Percentiles rank a stretch among this genome's conserved stretches.
Evolutionary conservation across 1,284 basidiomycete genomes (phyloP).

Genomic region (Sphagnurus paluster): DNA sequence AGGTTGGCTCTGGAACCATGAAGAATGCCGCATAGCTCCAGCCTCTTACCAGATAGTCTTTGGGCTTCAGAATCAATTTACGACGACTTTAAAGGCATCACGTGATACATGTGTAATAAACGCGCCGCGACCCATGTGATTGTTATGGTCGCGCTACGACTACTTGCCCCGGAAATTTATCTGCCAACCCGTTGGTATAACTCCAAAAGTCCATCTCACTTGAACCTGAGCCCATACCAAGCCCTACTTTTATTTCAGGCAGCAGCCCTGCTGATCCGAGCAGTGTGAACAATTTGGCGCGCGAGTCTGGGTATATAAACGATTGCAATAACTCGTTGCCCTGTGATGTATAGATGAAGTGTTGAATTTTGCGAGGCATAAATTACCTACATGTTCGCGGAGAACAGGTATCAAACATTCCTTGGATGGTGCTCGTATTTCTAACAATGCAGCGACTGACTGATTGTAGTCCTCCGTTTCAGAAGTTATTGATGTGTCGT

Average conservation of each 20-base stretch:
- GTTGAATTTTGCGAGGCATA: background rate
- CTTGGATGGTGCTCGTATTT: constrained; percentile 31
- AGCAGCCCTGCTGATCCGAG: constrained; percentile 47
- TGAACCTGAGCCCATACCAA: constrained; percentile 30
- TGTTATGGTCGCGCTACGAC: background rate
- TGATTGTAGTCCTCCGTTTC: constrained; percentile 23
- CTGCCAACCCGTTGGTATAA: constrained; percentile 34
- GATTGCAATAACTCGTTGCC: constrained; percentile 51
- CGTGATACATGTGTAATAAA: constrained; percentile 1
- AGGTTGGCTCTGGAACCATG: constrained; percentile 41
- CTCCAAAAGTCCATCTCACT: constrained; percentile 55
- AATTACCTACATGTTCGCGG: constrained; percentile 54
- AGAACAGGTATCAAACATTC: constrained; percentile 52
- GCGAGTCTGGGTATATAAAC: constrained; percentile 73
- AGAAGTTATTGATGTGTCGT: constrained; percentile 31
- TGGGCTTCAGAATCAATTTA: no score
- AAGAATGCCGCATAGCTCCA: constrained; percentile 10
- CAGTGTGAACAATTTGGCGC: constrained; percentile 58
- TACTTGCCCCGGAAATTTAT: constrained; percentile 3
- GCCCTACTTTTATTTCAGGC: constrained; percentile 35
- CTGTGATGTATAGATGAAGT: constrained; percentile 33
- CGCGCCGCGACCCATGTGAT: background rate
- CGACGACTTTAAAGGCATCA: no score
- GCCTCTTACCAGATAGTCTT: no score
- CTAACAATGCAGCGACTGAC: constrained; percentile 13